Evolutionary conservation across 306 rosid species (phyloP).

Genomic region (Spatholobus suberectus): DNA sequence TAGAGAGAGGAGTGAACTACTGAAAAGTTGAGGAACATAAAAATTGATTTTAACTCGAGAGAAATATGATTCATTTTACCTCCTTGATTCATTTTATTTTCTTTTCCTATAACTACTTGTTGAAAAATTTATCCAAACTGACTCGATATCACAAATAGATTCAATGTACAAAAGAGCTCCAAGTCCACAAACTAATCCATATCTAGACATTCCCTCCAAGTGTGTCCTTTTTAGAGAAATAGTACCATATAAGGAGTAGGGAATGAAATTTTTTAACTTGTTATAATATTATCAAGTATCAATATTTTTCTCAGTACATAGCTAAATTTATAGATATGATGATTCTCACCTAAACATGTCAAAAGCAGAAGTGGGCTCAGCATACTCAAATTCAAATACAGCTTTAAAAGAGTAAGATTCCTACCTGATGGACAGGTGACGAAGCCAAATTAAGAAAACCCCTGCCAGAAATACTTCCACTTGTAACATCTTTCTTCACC

Average conservation of each 20-base stretch:
- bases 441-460: constrained; percentile 60
- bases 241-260: background rate
- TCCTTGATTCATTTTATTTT: background rate
- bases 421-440: constrained; percentile 70
- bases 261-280: background rate
- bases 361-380: background rate
- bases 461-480: constrained; percentile 64
- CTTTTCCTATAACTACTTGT: background rate
- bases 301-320: background rate
- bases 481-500: constrained; percentile 61
- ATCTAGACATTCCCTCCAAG: too few relatives aligned
- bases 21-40: background rate
- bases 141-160: background rate
- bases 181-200: background rate
- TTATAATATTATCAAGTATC: background rate
- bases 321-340: background rate
- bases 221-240: background rate
- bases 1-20: background rate
- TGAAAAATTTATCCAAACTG: background rate
- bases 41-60: background rate
- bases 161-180: background rate
- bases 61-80: background rate
- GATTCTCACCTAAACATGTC: too few relatives aligned
- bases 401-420: background rate
- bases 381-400: constrained; percentile 16